phyloP scores from a whole-genome alignment of 805 yeast species.

The Sugiyamaella floridensis region DNA sequence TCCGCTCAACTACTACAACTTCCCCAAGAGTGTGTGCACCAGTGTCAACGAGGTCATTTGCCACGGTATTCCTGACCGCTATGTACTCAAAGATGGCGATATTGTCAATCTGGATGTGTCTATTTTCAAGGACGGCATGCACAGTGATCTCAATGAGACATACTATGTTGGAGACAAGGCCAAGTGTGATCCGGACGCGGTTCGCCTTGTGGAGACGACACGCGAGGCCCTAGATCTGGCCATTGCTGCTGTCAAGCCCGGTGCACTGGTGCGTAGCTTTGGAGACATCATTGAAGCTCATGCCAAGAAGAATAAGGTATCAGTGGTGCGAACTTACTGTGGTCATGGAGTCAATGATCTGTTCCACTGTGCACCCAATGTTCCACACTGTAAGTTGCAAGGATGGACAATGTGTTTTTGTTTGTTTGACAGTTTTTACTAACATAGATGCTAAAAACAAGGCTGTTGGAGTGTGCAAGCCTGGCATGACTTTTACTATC shows the following conservation, averaged over 20 bases:
- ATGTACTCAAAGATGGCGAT: conserved; percentile 85
- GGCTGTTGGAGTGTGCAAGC: conserved; percentile 87
- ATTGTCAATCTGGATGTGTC: conserved; percentile 88
- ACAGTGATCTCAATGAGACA: conserved; percentile 93
- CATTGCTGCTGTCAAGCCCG: conserved; percentile 82
- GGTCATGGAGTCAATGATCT: conserved; percentile 88
- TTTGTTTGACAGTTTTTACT: too few species aligned
- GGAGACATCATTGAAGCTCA: conserved; percentile 86
- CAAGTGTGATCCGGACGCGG: conserved; percentile 67
- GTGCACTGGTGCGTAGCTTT: conserved; percentile 74
- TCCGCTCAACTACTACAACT: conserved; percentile 88
- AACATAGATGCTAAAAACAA: conserved; percentile 66
- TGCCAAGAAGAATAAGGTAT: conserved; percentile 68
- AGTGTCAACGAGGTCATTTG: conserved; percentile 93
- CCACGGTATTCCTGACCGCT: conserved; percentile 94
- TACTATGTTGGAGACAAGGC: conserved; percentile 93
- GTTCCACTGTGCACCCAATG: conserved; percentile 88
- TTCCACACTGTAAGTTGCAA: conserved; percentile 58
- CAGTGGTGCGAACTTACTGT: conserved; percentile 83
- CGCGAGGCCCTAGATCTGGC: conserved; percentile 83
- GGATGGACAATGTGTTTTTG: too few species aligned
- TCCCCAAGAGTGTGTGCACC: conserved; percentile 87
- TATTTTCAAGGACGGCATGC: conserved; percentile 78
- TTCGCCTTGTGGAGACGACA: conserved; percentile 84
- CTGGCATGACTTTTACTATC: conserved; percentile 94